Percentiles rank a stretch among this genome's conserved stretches.
These are phyloP conservation scores for Gypsophila paniculata DNA, from an alignment of 179 eudicot genomes.

Conservation along the genomic window DNA sequence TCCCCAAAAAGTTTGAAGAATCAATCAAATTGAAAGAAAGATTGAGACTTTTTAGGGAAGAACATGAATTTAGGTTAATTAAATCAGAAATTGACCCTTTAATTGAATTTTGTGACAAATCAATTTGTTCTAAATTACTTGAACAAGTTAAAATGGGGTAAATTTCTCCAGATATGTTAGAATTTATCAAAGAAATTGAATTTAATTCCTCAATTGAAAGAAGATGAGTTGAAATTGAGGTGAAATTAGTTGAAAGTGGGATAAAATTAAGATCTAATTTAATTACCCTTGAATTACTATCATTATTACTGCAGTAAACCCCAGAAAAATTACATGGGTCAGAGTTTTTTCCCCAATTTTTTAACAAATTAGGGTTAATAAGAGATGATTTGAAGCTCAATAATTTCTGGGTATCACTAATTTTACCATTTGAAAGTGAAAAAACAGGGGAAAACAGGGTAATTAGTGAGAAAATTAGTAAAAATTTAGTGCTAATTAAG, in stretches of 20 bases:
- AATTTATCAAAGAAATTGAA: conserved; percentile 36
- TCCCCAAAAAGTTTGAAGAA: conserved; percentile 27
- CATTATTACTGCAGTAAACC: conserved; percentile 39
- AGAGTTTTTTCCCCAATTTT: conserved; percentile 40
- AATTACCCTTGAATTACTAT: conserved; percentile 33
- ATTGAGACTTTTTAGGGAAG: conserved; percentile 44
- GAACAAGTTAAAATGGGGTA: conserved; percentile 33
- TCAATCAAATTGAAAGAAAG: conserved; percentile 57
- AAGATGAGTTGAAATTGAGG: conserved; percentile 34
- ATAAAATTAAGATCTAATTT: conserved; percentile 42
- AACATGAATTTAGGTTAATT: conserved; percentile 38
- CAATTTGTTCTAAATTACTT: conserved; percentile 35
- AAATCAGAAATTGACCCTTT: conserved; percentile 47
- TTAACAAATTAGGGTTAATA: conserved; percentile 38
- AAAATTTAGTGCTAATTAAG: conserved; percentile 10
- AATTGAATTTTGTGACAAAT: conserved; percentile 58
- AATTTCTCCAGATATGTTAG: conserved; percentile 54
- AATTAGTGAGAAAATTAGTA: conserved; percentile 3
- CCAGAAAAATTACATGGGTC: conserved; percentile 62
- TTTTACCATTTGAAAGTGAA: conserved; percentile 17
- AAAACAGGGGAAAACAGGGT: conserved; percentile 24
- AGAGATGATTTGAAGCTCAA: conserved; percentile 64
- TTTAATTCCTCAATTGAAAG: conserved; percentile 36
- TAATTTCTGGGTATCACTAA: conserved; percentile 48
- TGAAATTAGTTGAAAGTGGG: conserved; percentile 40